These are phyloP conservation scores for Talaromyces piceae DNA, from an alignment of 2,329 filamentous ascomycete species.

Conservation along the genomic window DNA sequence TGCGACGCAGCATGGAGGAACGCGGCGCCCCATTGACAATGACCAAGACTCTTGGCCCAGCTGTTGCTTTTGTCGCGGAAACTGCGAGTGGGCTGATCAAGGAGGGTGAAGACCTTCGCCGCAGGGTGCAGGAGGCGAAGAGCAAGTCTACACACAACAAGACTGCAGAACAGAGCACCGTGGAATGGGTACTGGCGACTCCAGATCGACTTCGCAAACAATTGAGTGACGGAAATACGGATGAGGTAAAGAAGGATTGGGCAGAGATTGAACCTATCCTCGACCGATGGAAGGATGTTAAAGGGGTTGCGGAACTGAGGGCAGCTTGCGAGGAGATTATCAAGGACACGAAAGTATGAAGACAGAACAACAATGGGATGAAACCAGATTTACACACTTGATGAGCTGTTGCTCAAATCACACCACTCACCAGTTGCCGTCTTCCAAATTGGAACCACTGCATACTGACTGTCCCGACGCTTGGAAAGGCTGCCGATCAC, in stretches of 20 bases:
- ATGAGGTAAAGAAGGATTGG: constrained; percentile 39
- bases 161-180: constrained; percentile 33
- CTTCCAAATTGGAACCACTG: too few species aligned
- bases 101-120: constrained; percentile 31
- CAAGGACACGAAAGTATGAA: constrained; percentile 10
- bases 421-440: too few species aligned
- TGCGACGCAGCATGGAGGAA: constrained; percentile 43
- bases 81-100: constrained; percentile 34
- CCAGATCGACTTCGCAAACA: constrained; percentile 33
- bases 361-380: too few species aligned
- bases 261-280: constrained; percentile 31
- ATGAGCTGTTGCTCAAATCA: too few species aligned
- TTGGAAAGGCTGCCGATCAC: too few species aligned
- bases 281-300: constrained; percentile 36
- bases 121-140: constrained; percentile 22
- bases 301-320: constrained; percentile 36
- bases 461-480: too few species aligned
- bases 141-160: constrained; percentile 14
- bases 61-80: constrained; percentile 38
- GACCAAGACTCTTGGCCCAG: constrained; percentile 37
- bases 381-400: too few species aligned
- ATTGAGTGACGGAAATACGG: constrained; percentile 29
- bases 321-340: constrained; percentile 34
- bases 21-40: constrained; percentile 38
- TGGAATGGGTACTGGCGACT: constrained; percentile 38